A percentile compares a stretch with the other conserved stretches of the same genome.
Evolutionary conservation across 257 asterid species (phyloP).

Genomic region (Vinca minor): DNA sequence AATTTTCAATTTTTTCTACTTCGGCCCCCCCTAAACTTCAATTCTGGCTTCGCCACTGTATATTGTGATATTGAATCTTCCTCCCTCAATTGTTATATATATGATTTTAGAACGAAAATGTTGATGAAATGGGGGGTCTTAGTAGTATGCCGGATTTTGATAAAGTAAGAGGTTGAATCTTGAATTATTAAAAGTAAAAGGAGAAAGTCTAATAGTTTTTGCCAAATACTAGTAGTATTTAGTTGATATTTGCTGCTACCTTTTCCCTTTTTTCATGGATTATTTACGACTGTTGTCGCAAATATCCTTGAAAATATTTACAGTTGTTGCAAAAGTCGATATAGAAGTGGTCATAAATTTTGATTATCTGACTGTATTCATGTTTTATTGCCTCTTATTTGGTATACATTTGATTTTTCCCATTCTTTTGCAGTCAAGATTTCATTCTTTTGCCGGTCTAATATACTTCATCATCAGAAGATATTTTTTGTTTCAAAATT

Average conservation of each 20-base stretch:
- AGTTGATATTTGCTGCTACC: background rate
- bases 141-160: conserved; percentile 2
- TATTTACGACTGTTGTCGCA: background rate
- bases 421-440: background rate
- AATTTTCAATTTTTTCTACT: no score
- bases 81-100: no score
- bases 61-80: no score
- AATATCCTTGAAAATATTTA: background rate
- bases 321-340: background rate
- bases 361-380: no score
- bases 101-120: background rate
- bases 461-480: background rate
- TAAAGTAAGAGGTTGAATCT: conserved; percentile 19
- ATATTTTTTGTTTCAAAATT: background rate
- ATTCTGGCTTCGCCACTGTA: no score
- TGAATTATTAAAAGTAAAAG: conserved; percentile 8
- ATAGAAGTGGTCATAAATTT: conserved; percentile 1
- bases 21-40: no score
- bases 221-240: background rate
- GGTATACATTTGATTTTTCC: background rate
- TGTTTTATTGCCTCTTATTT: background rate
- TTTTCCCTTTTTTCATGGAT: background rate
- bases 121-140: background rate
- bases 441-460: background rate
- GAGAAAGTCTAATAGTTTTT: conserved; percentile 16